Percentiles rank a stretch among this genome's conserved stretches.
Evolutionary conservation across 1,284 basidiomycete genomes (phyloP).

Genomic region (Sphaerobolus stellatus): DNA sequence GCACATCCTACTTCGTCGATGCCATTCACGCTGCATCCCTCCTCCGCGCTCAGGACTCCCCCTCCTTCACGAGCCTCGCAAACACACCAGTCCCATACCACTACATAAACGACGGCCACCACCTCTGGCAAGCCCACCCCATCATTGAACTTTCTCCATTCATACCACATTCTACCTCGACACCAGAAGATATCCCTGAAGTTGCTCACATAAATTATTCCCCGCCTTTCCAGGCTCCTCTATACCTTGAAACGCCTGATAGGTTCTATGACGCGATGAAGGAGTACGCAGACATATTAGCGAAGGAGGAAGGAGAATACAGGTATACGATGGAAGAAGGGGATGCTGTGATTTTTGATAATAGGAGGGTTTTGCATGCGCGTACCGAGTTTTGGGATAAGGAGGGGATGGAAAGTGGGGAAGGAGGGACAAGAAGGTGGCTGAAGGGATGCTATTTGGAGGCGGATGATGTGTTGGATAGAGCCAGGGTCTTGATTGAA

Average conservation of each 20-base stretch:
- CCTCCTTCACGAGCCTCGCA: slow-evolving; percentile 61
- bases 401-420: slow-evolving; percentile 24
- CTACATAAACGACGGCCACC: slow-evolving; percentile 89
- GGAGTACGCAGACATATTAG: slow-evolving; percentile 62
- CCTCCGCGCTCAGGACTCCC: slow-evolving; percentile 52
- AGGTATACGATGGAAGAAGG: slow-evolving; percentile 77
- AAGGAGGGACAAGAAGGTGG: slow-evolving; percentile 67
- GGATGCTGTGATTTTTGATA: slow-evolving; percentile 91
- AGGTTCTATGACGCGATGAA: slow-evolving; percentile 67
- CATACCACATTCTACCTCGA: slow-evolving; percentile 14
- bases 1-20: slow-evolving; percentile 89
- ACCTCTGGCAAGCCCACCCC: slow-evolving; percentile 76
- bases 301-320: slow-evolving; percentile 55
- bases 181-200: slow-evolving; percentile 17
- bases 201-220: slow-evolving; percentile 85
- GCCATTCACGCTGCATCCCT: slow-evolving; percentile 64
- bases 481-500: no score
- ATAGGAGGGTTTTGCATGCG: slow-evolving; percentile 89
- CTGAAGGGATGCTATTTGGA: slow-evolving; percentile 87
- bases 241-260: slow-evolving; percentile 48
- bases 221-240: slow-evolving; percentile 92
- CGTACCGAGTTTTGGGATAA: slow-evolving; percentile 72
- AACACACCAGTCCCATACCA: slow-evolving; percentile 77
- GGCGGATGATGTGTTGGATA: slow-evolving; percentile 71
- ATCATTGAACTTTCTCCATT: slow-evolving; percentile 67